Evolutionary conservation across 2,329 filamentous ascomycete genomes (phyloP).

Genomic region (Thermothelomyces thermophilus): DNA sequence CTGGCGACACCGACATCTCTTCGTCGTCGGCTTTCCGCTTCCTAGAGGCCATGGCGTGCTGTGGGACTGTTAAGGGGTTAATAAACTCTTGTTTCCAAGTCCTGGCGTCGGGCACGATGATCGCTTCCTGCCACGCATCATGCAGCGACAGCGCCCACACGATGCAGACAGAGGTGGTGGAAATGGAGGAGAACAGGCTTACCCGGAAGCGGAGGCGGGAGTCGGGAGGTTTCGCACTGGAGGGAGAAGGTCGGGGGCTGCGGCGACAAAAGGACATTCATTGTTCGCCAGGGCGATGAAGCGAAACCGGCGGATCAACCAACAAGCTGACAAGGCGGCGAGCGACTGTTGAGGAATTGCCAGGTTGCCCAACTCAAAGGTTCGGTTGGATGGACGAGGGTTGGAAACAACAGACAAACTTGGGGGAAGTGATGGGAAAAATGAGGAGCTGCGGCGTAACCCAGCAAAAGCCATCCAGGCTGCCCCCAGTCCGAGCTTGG

Average conservation of each 20-base stretch:
- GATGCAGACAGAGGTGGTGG: background rate
- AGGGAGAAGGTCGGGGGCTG: conserved; percentile 54
- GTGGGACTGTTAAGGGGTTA: conserved; percentile 35
- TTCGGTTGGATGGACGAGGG: conserved; percentile 6
- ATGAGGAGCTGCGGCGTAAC: conserved; percentile 19
- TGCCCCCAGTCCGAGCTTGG: conserved; percentile 9
- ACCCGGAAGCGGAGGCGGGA: conserved; percentile 51
- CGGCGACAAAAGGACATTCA: conserved; percentile 58
- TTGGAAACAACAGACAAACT: conserved; percentile 6
- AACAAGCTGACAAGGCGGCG: background rate
- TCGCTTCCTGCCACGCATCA: conserved; percentile 3
- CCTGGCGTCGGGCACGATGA: background rate
- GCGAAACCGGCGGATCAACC: background rate
- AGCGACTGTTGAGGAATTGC: background rate
- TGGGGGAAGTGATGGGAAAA: conserved; percentile 22
- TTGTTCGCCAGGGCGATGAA: conserved; percentile 28
- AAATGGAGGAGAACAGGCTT: conserved; percentile 30
- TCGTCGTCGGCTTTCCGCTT: conserved; percentile 89
- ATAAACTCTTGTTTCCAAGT: conserved; percentile 13
- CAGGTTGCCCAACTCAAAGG: conserved; percentile 3
- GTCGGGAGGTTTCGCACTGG: conserved; percentile 49
- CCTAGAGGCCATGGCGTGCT: conserved; percentile 49
- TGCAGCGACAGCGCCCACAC: background rate
- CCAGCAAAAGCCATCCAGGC: conserved; percentile 7
- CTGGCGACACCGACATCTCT: conserved; percentile 87